Evolutionary conservation across 2,329 filamentous ascomycete species (phyloP), one percentile per base, ranked within the genome.

Genomic region (Malbranchea cinnamomea): DNA sequence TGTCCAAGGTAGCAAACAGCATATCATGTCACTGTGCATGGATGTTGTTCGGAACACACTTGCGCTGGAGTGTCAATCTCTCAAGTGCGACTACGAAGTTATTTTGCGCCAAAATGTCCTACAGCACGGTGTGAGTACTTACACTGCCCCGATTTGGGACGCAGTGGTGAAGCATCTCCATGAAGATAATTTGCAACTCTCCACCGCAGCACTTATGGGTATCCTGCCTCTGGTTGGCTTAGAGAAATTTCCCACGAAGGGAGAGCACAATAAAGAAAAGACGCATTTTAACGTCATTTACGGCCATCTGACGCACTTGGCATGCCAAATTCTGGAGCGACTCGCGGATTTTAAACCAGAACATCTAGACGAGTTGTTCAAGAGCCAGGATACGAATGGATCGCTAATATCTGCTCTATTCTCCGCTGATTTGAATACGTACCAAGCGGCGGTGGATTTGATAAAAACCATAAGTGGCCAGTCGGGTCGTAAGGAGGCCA

Each of bases 401-500:
- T 72, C 80, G 21, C 66, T 93, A 23, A 72, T 93, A 26, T 76
- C 78, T 4, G 68, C 82, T 11, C 70, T 94, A 5, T 74, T 94
- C 33, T 84, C 84, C 24, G 80, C 82, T 10, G 77, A 91, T 41
- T 63, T 78, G 33, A 68, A 74, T 34, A 75, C 89, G 19, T 83
- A 82, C 37, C 77, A 85, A 48, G 78, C 81, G 10, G 76, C 80
- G 1, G 69, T 85, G 5, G 78, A 84, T 41, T 60, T 95, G 16
- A 68, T 95, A 40, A 93, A 93, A 53, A 73, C 73, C 20, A 71
- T 87, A 43, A 89, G 81, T 20, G 70, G 69, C 6, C 73, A 91
- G 50, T 66, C 67, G 31, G 66, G 63, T 36, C 61, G 72, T 33
- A 57, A 65, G 37, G 71, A 75, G 39, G 72, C 71, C 10, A 56